These are phyloP conservation scores for Neurospora sp. DNA, from an alignment of 2,329 filamentous ascomycete species.

Conservation along the genomic window DNA sequence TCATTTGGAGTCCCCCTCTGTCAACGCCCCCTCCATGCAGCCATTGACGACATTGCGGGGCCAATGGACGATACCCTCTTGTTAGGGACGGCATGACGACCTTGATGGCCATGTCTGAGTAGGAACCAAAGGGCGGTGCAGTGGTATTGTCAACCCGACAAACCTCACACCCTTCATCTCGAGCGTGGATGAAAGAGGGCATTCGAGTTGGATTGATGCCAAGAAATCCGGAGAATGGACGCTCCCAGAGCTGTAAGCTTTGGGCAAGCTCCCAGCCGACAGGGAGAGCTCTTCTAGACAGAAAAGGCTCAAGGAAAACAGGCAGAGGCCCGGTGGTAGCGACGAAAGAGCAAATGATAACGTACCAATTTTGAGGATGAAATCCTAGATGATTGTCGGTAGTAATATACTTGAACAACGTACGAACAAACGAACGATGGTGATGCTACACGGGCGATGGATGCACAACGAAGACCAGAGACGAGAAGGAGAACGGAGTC, in stretches of 20 bases:
- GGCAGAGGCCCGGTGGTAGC: not conserved
- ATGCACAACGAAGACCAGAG: not conserved
- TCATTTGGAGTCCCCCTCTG: not conserved
- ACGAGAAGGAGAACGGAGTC: not conserved
- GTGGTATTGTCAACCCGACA: not conserved
- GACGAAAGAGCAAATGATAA: not conserved
- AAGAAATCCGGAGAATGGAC: not conserved
- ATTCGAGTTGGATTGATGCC: not conserved
- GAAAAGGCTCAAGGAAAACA: not conserved
- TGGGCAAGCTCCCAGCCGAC: not conserved
- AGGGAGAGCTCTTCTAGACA: not conserved
- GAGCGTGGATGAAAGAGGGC: not conserved
- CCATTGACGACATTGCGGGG: not conserved
- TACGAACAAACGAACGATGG: not conserved
- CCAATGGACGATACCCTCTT: not conserved
- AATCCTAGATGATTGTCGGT: not conserved
- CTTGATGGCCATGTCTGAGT: not conserved
- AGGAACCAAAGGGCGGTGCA: not conserved
- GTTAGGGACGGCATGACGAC: not conserved
- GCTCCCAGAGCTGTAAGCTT: not conserved
- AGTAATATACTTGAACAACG: not conserved
- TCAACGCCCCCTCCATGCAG: not conserved
- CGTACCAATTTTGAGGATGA: not conserved
- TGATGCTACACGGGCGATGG: not conserved
- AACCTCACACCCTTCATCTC: not conserved